These are phyloP conservation scores for Stemphylium lycopersici DNA, from an alignment of 2,329 filamentous ascomycete genomes.

Conservation along the genomic window DNA sequence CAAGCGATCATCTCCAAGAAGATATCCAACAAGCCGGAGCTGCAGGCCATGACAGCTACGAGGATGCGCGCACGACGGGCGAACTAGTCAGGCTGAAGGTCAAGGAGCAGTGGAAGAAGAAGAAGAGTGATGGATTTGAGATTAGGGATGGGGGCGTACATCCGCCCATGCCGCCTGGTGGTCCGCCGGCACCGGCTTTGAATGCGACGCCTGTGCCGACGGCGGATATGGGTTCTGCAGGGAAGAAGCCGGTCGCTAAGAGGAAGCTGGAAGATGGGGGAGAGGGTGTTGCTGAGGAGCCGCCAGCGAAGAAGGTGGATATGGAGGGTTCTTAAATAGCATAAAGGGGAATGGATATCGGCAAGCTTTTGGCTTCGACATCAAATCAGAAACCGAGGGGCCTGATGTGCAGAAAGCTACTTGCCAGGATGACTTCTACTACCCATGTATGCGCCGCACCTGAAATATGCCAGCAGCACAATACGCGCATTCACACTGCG, in stretches of 20 bases:
- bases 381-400: too few species aligned
- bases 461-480: too few species aligned
- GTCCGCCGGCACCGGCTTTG: constrained; percentile 25
- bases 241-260: constrained; percentile 25
- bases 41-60: constrained; percentile 84
- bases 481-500: too few species aligned
- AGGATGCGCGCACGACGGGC: constrained; percentile 88
- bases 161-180: constrained; percentile 36
- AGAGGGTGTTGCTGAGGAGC: background rate
- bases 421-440: too few species aligned
- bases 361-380: too few species aligned
- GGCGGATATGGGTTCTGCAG: constrained; percentile 13
- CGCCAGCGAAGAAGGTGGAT: constrained; percentile 8
- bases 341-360: too few species aligned
- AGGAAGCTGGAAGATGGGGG: constrained; percentile 26
- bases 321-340: too few species aligned
- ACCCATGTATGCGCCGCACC: too few species aligned
- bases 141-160: constrained; percentile 38
- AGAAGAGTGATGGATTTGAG: constrained; percentile 72
- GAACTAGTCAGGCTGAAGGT: constrained; percentile 80
- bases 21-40: constrained; percentile 77
- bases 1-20: constrained; percentile 70
- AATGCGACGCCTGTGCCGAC: constrained; percentile 6
- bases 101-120: constrained; percentile 69
- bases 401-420: too few species aligned